Conservation (phyloP, 2,329 filamentous ascomycete species). For the Tolypocladium album region DNA sequence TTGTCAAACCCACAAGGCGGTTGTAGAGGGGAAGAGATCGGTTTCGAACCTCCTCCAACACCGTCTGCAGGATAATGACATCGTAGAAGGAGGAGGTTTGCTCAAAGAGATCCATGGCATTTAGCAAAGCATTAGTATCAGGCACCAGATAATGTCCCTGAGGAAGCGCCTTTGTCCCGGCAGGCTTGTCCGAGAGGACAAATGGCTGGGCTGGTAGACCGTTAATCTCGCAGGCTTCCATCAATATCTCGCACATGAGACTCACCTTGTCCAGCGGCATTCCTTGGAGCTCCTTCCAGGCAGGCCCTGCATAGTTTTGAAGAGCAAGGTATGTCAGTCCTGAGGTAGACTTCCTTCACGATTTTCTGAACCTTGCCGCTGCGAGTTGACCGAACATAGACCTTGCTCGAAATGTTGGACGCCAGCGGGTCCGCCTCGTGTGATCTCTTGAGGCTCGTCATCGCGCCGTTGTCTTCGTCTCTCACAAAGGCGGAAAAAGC, state of each 20-base stretch:
- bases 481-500: neutral
- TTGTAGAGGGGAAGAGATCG: conserved; percentile 92
- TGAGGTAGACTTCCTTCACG: conserved; percentile 88
- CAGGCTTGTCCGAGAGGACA: conserved; percentile 79
- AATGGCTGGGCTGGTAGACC: conserved; percentile 57
- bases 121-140: conserved; percentile 91
- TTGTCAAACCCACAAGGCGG: conserved; percentile 78
- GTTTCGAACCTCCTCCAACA: conserved; percentile 91
- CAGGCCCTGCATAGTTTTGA: conserved; percentile 78
- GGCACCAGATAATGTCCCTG: conserved; percentile 90
- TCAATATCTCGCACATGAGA: neutral
- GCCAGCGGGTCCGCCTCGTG: conserved; percentile 41
- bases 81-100: conserved; percentile 87
- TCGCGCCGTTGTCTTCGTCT: conserved; percentile 17
- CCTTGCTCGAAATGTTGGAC: conserved; percentile 83
- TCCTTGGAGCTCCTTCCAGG: conserved; percentile 60
- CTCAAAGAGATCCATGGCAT: conserved; percentile 95
- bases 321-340: conserved; percentile 95
- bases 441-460: conserved; percentile 57
- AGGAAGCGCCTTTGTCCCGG: conserved; percentile 70
- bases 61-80: conserved; percentile 92
- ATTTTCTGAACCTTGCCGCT: conserved; percentile 98
- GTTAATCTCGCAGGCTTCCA: conserved; percentile 1
- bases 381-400: conserved; percentile 89
- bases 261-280: conserved; percentile 68